Base-by-base conservation (phyloP, 129 eudicot species). In the Tanacetum coccineum region DNA sequence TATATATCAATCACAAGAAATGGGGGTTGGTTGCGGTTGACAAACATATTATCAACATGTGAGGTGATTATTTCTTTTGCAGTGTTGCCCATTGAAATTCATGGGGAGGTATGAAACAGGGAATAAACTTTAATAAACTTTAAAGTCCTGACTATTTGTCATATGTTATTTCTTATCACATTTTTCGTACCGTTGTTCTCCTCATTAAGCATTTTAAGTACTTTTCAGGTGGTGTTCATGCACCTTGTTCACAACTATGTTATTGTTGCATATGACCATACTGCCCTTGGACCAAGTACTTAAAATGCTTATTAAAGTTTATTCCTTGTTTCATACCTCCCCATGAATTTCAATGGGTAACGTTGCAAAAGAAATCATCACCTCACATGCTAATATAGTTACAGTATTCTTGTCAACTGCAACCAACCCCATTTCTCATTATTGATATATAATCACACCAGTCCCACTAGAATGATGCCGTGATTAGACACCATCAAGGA, bases 21-120 rank as follows among this genome's bases (percentile, higher is more conserved):
- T 93, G n/a, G 91, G 96, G 98, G 45, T 67, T 93, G 59, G 88
- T 84, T 80, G 98, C 80, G 22, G 95, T 88, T 59, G 98, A 93
- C 78, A 93, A 85, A 76, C 84, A 88, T 70, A 93, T 96, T 18
- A 48, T 67, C 98, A 63, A 86, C 89, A 45, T 93, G 92, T 66
- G 98, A 93, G 69, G 78, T 93, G 67, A 93, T 84, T 95, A 84
- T 93, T 53, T 93, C 98, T 45, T 93, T 93, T 86, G 98, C 98
- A 78, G 98, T 95, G 54, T 93, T 81, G 77, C 96, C 98, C 6
- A 84, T 93, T 61, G 98, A 93, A 76, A 86, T 88, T 79, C 85
- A 95, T 12, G 98, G 83, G 50, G 98, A 93, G 92, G 98, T 92
- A 72, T 75, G 28, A 14, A n/a, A n/a, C n/a, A n/a, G n/a, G n/a